These are phyloP conservation scores for Pseudogymnoascus sp. DNA, from an alignment of 2,329 filamentous ascomycete genomes.

Conservation along the genomic window DNA sequence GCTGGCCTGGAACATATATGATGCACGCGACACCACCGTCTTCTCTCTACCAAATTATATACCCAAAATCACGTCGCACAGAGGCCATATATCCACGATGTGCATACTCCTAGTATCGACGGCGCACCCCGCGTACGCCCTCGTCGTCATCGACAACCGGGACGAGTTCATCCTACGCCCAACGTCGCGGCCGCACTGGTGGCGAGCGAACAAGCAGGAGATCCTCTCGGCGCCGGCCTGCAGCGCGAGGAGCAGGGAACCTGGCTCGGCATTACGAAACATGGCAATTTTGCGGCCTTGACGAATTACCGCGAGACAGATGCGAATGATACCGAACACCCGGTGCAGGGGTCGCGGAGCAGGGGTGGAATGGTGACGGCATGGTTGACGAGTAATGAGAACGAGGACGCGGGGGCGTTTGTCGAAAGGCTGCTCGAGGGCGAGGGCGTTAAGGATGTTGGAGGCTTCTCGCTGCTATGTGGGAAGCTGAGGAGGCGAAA, in stretches of 20 bases:
- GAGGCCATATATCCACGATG: constrained; percentile 41
- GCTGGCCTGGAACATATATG: too few relatives aligned
- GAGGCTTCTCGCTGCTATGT: constrained; percentile 62
- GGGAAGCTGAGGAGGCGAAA: constrained; percentile 45
- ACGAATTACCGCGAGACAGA: constrained; percentile 60
- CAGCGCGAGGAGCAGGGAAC: constrained; percentile 57
- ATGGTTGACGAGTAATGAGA: constrained; percentile 48
- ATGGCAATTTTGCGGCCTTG: constrained; percentile 55
- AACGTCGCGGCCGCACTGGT: constrained; percentile 59
- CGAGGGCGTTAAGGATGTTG: constrained; percentile 51
- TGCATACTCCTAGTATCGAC: constrained; percentile 74
- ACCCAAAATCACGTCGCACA: not conserved
- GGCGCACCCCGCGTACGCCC: constrained; percentile 65
- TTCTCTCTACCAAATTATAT: not conserved
- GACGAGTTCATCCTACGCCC: constrained; percentile 65
- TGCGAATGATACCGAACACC: constrained; percentile 43
- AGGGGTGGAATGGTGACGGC: constrained; percentile 59
- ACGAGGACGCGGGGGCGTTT: constrained; percentile 44
- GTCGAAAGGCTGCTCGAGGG: constrained; percentile 47
- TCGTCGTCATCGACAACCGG: constrained; percentile 72
- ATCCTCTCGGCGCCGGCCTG: constrained; percentile 54
- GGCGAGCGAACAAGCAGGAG: constrained; percentile 32
- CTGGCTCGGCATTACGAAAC: constrained; percentile 57
- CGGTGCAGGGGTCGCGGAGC: constrained; percentile 49
- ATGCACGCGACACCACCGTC: not conserved